A percentile compares a stretch with the other conserved stretches of the same genome.
These are phyloP conservation scores for Drechslera avenae DNA, from an alignment of 2,329 filamentous ascomycete species.

Conservation along the genomic window DNA sequence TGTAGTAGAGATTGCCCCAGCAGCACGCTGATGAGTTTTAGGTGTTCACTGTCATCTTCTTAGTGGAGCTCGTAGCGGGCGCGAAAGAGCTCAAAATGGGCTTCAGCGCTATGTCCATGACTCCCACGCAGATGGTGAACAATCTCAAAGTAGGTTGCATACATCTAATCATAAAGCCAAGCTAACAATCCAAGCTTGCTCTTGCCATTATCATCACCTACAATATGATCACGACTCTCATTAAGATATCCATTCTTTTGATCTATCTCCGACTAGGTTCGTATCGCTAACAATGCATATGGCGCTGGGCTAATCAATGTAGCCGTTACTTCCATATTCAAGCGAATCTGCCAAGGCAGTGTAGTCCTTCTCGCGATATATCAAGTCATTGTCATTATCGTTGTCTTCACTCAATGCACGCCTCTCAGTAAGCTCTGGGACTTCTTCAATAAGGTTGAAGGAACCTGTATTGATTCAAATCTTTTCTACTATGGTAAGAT, in stretches of 20 bases:
- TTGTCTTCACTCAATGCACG: conserved; percentile 36
- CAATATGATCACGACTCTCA: conserved; percentile 32
- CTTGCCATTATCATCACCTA: conserved; percentile 42
- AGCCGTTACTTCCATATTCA: conserved; percentile 33
- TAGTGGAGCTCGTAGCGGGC: conserved; percentile 29
- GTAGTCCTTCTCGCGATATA: conserved; percentile 35
- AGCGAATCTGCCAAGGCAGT: conserved; percentile 29
- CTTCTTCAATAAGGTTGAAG: conserved; percentile 29
- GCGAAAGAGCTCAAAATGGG: conserved; percentile 31
- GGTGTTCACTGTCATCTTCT: conserved; percentile 34
- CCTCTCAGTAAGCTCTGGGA: conserved; percentile 45
- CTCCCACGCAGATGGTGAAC: conserved; percentile 24
- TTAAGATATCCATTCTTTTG: conserved; percentile 44
- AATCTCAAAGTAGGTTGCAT: conserved; percentile 18
- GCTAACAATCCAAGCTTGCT: conserved; percentile 7
- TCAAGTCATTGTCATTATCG: conserved; percentile 31
- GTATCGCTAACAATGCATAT: background rate
- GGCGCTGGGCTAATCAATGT: background rate
- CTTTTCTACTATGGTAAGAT: conserved; percentile 41
- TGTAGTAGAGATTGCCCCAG: background rate
- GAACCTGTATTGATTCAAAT: conserved; percentile 42
- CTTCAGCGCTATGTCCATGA: conserved; percentile 25
- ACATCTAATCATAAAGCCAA: background rate
- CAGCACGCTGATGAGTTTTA: conserved; percentile 9
- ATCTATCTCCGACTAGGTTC: conserved; percentile 46